Percentiles rank a stretch among this genome's conserved stretches.
These are phyloP conservation scores for Hymenochaete sp. DNA, from an alignment of 1,284 basidiomycete species.

Conservation along the genomic window DNA sequence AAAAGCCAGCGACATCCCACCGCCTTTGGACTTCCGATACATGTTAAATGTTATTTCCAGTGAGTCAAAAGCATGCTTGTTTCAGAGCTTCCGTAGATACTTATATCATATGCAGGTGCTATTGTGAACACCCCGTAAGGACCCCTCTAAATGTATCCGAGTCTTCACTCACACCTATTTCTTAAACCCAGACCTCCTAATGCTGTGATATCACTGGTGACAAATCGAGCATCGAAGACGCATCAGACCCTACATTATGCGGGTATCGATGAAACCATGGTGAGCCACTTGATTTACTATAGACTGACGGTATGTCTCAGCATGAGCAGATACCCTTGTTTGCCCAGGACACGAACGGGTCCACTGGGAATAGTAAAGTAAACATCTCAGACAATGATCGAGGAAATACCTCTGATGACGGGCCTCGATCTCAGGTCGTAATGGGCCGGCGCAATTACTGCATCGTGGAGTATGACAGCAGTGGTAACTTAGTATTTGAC, in stretches of 20 bases:
- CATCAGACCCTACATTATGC: conserved; percentile 75
- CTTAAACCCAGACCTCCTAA: conserved; percentile 52
- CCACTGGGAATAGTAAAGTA: conserved; percentile 55
- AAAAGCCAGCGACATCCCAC: conserved; percentile 37
- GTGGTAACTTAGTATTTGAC: conserved; percentile 74
- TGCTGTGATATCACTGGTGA: conserved; percentile 75
- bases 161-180: conserved; percentile 12
- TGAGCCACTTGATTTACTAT: conserved; percentile 25
- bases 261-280: conserved; percentile 82
- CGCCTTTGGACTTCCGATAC: conserved; percentile 65
- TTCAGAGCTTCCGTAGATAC: conserved; percentile 10
- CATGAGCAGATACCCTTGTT: conserved; percentile 68
- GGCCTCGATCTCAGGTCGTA: no score
- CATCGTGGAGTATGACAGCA: conserved; percentile 53
- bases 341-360: conserved; percentile 68
- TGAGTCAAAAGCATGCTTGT: conserved; percentile 27
- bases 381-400: no score
- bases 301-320: not conserved
- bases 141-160: conserved; percentile 13
- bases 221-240: conserved; percentile 68
- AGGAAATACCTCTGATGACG: no score
- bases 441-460: conserved; percentile 92
- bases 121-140: conserved; percentile 76
- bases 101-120: conserved; percentile 39
- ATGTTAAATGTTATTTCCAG: conserved; percentile 81